A percentile compares a stretch with the other conserved stretches of the same genome.
phyloP scores from a whole-genome alignment of 2,329 filamentous ascomycete species.

The Mariannaea elegans region DNA sequence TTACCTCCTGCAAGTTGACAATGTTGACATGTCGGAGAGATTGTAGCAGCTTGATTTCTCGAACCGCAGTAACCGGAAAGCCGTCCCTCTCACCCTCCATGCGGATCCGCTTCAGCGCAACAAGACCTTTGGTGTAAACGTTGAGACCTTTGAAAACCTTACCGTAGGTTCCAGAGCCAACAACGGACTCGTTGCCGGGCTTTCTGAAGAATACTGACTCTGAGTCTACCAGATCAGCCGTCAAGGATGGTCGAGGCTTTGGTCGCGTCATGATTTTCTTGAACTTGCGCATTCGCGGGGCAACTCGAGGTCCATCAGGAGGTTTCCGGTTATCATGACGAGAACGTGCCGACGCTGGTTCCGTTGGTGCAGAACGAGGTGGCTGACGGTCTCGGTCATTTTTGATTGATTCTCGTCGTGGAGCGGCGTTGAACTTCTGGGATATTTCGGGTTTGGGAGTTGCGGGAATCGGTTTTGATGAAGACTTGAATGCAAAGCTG shows the following conservation, averaged over 20 bases:
- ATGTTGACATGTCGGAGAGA: conserved; percentile 84
- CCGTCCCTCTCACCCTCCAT: conserved; percentile 95
- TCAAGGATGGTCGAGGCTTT: conserved; percentile 76
- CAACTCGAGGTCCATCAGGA: conserved; percentile 47
- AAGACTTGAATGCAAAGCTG: conserved; percentile 90
- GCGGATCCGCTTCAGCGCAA: conserved; percentile 88
- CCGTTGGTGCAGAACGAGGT: conserved; percentile 60
- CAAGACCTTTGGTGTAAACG: conserved; percentile 85
- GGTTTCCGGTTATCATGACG: conserved; percentile 46
- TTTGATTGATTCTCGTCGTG: conserved; percentile 52
- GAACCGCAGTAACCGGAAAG: conserved; percentile 88
- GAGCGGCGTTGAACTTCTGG: conserved; percentile 72
- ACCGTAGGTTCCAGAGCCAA: conserved; percentile 94
- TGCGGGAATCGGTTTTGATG: conserved; percentile 65
- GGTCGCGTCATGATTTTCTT: conserved; percentile 74
- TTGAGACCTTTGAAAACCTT: conserved; percentile 96
- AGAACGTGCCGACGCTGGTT: conserved; percentile 60
- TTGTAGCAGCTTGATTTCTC: conserved; percentile 92
- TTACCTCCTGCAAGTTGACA: conserved; percentile 86
- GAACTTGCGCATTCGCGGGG: conserved; percentile 67
- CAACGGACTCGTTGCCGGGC: conserved; percentile 95
- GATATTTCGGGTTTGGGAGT: conserved; percentile 72
- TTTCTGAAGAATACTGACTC: conserved; percentile 95
- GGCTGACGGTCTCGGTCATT: conserved; percentile 55
- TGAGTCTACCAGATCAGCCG: conserved; percentile 77